Evolutionary conservation across 2,329 filamentous ascomycete species (phyloP).

Genomic region (Botrytis byssoidea): DNA sequence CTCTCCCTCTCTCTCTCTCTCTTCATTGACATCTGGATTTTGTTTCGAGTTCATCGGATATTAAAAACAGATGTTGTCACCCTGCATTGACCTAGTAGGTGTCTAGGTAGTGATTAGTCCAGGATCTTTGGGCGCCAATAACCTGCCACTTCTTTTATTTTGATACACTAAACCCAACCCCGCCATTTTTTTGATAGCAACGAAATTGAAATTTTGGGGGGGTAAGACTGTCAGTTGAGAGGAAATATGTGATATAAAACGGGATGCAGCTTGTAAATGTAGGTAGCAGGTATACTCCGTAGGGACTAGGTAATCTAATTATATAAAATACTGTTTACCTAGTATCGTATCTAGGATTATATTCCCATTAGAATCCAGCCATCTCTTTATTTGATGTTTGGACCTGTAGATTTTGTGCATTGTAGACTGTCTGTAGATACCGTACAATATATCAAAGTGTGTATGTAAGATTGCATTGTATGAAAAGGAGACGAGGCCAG

Average conservation of each 20-base stretch:
- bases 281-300: neutral
- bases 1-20: no score
- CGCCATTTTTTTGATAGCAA: constrained; percentile 3
- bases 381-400: neutral
- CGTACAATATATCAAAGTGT: neutral
- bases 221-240: neutral
- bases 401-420: neutral
- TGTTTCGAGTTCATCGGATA: neutral
- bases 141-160: constrained; percentile 18
- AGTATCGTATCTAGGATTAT: neutral
- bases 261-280: neutral
- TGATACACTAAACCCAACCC: constrained; percentile 5
- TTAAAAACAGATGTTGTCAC: constrained; percentile 10
- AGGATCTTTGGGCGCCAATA: constrained; percentile 16
- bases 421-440: neutral
- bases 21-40: neutral
- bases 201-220: neutral
- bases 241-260: neutral
- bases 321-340: neutral
- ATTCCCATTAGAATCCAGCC: neutral
- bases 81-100: neutral
- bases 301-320: neutral
- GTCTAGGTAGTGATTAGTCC: neutral
- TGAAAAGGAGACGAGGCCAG: neutral
- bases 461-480: neutral